These are phyloP conservation scores for Chrysosporium queenslandicum DNA, from an alignment of 2,329 filamentous ascomycete genomes.

Conservation along the genomic window DNA sequence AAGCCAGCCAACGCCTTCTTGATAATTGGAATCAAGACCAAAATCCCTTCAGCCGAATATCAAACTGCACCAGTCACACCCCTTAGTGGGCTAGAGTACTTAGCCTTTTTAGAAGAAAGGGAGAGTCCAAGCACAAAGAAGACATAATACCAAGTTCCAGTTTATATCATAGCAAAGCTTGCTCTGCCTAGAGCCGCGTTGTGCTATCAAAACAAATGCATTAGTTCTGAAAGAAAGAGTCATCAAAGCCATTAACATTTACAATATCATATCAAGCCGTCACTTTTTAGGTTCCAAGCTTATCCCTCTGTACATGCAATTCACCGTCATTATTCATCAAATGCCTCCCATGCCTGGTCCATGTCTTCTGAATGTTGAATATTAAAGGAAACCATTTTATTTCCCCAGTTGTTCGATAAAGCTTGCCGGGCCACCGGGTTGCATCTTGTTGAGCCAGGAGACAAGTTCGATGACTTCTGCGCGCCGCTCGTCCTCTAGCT, in stretches of 20 bases:
- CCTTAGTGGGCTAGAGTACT: too few relatives aligned
- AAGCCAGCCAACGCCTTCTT: too few relatives aligned
- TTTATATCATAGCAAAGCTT: not conserved
- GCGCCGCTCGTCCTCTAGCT: constrained; percentile 41
- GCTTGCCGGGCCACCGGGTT: constrained; percentile 29
- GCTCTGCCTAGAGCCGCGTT: not conserved
- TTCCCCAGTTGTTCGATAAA: constrained; percentile 26
- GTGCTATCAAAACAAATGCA: not conserved
- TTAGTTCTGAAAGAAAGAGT: not conserved
- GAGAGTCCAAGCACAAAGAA: too few relatives aligned
- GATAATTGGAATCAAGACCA: too few relatives aligned
- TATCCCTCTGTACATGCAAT: constrained; percentile 2
- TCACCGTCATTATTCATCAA: constrained; percentile 8
- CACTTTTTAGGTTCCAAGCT: constrained; percentile 7
- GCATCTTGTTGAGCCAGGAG: constrained; percentile 40
- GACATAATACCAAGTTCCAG: too few relatives aligned
- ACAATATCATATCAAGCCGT: constrained; percentile 6
- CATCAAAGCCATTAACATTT: constrained; percentile 5
- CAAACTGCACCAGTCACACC: too few relatives aligned
- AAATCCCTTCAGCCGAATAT: too few relatives aligned
- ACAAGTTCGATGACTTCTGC: constrained; percentile 40
- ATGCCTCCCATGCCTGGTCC: not conserved
- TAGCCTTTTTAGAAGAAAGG: too few relatives aligned
- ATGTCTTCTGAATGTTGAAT: not conserved
- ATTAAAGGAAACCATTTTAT: not conserved